These are phyloP conservation scores for Agaricus sinodeliciosus DNA, from an alignment of 768 basidiomycete species.

Conservation along the genomic window DNA sequence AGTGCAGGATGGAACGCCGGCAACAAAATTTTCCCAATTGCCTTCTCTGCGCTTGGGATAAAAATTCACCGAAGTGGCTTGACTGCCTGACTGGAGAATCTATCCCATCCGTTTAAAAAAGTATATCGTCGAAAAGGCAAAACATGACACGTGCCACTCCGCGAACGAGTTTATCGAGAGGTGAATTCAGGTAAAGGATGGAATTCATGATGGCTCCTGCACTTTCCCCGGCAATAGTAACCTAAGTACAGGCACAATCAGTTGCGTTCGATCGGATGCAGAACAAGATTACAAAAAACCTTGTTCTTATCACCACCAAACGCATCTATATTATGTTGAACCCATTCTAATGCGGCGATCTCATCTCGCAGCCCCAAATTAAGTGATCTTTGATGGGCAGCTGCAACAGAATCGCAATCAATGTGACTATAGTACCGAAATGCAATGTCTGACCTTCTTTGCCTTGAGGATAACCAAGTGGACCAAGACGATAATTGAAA, in stretches of 20 bases:
- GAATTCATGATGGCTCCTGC: slow-evolving; percentile 45
- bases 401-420: slow-evolving; percentile 13
- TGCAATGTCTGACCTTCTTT: slow-evolving; percentile 20
- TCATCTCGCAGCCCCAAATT: slow-evolving; percentile 45
- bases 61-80: slow-evolving; percentile 27
- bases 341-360: slow-evolving; percentile 41
- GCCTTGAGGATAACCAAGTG: slow-evolving; percentile 39
- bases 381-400: slow-evolving; percentile 27
- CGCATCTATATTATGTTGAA: slow-evolving; percentile 48
- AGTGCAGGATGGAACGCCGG: slow-evolving; percentile 27
- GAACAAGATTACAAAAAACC: slow-evolving; percentile 7
- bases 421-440: background rate
- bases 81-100: slow-evolving; percentile 38
- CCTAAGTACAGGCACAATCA: slow-evolving; percentile 18
- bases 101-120: background rate
- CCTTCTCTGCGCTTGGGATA: slow-evolving; percentile 22
- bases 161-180: slow-evolving; percentile 24
- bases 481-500: slow-evolving; percentile 36
- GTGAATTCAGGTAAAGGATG: slow-evolving; percentile 30
- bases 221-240: slow-evolving; percentile 49
- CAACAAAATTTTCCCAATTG: slow-evolving; percentile 33
- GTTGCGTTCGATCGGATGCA: no score
- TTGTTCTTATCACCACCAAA: slow-evolving; percentile 51
- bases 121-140: background rate
- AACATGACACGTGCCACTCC: slow-evolving; percentile 20